Evolutionary conservation across 306 rosid genomes (phyloP).

Genomic region (Castanea mollissima): DNA sequence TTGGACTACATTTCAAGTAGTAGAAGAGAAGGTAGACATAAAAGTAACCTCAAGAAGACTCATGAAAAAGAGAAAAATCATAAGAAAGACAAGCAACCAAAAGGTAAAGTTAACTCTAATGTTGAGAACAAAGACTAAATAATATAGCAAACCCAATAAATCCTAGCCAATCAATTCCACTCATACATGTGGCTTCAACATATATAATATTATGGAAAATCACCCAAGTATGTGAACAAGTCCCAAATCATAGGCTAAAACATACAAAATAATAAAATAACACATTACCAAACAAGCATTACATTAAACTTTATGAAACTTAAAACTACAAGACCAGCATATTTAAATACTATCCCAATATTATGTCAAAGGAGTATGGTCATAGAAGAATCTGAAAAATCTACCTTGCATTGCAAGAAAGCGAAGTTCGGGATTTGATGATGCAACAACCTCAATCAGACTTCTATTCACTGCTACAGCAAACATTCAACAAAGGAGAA

Average conservation of each 20-base stretch:
- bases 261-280: neutral
- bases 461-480: constrained; percentile 32
- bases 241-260: neutral
- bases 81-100: neutral
- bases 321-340: neutral
- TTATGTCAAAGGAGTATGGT: neutral
- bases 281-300: neutral
- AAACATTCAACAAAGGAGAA: neutral
- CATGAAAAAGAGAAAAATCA: no score
- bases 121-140: neutral
- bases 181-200: neutral
- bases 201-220: neutral
- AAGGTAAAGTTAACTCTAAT: neutral
- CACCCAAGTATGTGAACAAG: neutral
- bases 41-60: no score
- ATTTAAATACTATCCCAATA: neutral
- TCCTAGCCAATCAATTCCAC: neutral
- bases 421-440: constrained; percentile 51
- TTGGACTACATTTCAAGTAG: no score
- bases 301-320: neutral
- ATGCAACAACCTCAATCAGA: constrained; percentile 41
- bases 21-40: no score
- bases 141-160: neutral
- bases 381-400: constrained; percentile 1
- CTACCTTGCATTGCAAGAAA: constrained; percentile 70